Base-by-base conservation (phyloP, 495 filamentous ascomycete genomes). In the Penicillium paxilli region DNA sequence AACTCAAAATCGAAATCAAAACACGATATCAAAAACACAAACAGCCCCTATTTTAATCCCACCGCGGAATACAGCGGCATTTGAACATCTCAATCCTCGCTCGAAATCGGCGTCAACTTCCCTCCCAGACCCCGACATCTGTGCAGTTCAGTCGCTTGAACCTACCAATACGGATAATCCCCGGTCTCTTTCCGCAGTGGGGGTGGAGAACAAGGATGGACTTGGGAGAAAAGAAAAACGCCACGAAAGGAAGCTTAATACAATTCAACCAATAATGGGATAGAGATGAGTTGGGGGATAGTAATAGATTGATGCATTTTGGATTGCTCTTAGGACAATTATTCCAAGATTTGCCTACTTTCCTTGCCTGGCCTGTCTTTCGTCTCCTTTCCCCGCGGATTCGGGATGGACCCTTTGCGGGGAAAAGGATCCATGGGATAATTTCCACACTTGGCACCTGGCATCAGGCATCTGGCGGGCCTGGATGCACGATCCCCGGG, bases 171-270 rank as follows among this genome's bases (percentile, higher is more conserved):
- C 14, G 20, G 49, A n/a, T 23, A 52, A 10, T 10, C 28, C n/a
- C 25, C 51, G 51, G 54, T 17, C 3, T 2, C 3, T 46, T 58
- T 63, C 60, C 46, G 60, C 52, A 2, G 55, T 59, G 56, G 60
- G 28, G 24, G n/a, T 20, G 22, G 21, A 28, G 22, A 23, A 35
- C 48, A 28, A 28, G 25, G 5, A 5, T 5, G n/a, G 30, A 32
- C 30, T 32, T 14, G 11, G 30, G 28, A 14, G 11, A 32, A 32
- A 32, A 12, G n/a, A 12, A 9, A n/a, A 32, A 38, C 26, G 26
- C 38, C n/a, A 48, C 19, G 14, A 22, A 38, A 37, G 41, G 26
- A 46, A 51, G 40, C 25, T 26, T 48, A 38, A 38, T 10, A 20
- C 1, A 23, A 7, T 14, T 24, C 51, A 21, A 54, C 40, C 40